These are phyloP conservation scores for Hypericum androsaemum DNA, from an alignment of 345 rosid species.

Conservation along the genomic window DNA sequence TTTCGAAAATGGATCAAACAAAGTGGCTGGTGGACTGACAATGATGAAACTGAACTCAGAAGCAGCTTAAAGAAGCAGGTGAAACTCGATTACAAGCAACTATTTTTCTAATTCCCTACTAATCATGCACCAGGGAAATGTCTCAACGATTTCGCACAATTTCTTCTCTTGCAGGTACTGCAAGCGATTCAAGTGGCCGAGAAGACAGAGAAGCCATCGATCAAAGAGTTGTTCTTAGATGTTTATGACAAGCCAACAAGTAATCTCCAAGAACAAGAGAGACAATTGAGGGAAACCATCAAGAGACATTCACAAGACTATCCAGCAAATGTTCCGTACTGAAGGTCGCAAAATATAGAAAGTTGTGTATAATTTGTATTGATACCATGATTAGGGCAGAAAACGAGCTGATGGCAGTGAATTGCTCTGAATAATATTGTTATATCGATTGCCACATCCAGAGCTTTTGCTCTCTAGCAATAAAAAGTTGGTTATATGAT, in stretches of 20 bases:
- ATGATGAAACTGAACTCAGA: slow-evolving; percentile 47
- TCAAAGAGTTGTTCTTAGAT: slow-evolving; percentile 48
- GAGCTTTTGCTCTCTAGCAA: no score
- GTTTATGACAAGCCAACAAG: slow-evolving; percentile 50
- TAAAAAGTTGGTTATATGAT: no score
- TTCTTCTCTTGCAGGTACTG: slow-evolving; percentile 30
- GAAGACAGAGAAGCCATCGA: slow-evolving; percentile 44
- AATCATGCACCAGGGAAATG: neutral
- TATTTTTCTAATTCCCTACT: neutral
- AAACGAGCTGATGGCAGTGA: no score
- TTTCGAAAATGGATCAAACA: slow-evolving; percentile 53
- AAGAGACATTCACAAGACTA: slow-evolving; percentile 39
- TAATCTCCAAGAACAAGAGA: slow-evolving; percentile 56
- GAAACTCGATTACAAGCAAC: neutral
- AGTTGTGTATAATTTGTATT: no score
- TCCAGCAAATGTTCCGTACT: slow-evolving; percentile 54
- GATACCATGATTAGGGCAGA: no score
- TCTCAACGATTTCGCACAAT: neutral
- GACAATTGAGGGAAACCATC: slow-evolving; percentile 36
- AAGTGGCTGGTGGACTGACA: slow-evolving; percentile 72
- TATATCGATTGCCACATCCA: no score
- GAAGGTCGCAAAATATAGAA: no score
- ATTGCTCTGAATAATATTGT: no score
- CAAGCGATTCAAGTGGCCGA: slow-evolving; percentile 64
- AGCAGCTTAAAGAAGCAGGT: slow-evolving; percentile 45